Percentiles rank a stretch among this genome's conserved stretches.
These are phyloP conservation scores for Russula abietina DNA, from an alignment of 768 basidiomycete species.

Conservation along the genomic window DNA sequence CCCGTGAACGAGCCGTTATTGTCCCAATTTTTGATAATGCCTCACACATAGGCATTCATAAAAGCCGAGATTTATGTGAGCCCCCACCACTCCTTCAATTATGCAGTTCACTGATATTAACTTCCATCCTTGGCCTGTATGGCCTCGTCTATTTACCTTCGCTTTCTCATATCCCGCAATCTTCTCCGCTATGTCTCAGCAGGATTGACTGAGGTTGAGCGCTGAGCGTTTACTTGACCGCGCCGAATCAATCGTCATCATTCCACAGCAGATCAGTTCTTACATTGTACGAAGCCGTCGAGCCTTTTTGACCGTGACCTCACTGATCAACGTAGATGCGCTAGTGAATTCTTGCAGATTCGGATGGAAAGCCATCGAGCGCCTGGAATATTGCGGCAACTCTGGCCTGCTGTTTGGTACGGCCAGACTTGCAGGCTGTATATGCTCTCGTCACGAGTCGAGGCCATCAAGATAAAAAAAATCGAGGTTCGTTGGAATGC, in stretches of 20 bases:
- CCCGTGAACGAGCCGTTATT: no score
- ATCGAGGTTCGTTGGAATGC: background rate
- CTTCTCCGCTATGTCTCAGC: background rate
- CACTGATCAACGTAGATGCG: no score
- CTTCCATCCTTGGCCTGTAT: no score
- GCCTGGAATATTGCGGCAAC: background rate
- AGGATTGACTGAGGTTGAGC: background rate
- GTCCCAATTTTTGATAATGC: no score
- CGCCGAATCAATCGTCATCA: background rate
- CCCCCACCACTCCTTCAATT: background rate
- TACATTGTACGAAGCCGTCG: background rate
- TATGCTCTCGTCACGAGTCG: background rate
- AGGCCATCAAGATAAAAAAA: background rate
- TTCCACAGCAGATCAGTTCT: background rate
- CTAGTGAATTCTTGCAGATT: background rate
- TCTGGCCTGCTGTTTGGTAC: background rate
- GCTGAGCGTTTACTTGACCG: background rate
- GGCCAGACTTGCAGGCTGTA: constrained; percentile 4
- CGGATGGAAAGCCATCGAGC: constrained; percentile 8
- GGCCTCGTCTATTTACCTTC: no score
- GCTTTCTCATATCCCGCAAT: background rate
- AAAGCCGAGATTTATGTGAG: background rate
- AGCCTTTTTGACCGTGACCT: no score
- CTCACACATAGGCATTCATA: no score
- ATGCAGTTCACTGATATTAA: background rate